phyloP scores from a whole-genome alignment of 2,329 filamentous ascomycete genomes.

The Macrophomina tecta region DNA sequence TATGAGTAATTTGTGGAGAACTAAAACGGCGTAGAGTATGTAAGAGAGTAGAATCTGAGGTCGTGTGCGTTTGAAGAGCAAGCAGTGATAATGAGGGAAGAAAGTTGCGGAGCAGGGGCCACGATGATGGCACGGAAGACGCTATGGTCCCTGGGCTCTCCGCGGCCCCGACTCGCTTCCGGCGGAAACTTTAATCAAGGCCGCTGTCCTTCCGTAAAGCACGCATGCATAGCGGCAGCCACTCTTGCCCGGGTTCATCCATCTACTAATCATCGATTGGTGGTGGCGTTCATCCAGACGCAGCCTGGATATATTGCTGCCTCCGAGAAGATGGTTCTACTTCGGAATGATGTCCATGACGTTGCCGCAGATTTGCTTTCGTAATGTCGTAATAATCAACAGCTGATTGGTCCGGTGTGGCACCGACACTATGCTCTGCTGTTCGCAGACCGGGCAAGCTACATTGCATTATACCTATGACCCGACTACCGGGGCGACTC shows the following conservation, averaged over 20 bases:
- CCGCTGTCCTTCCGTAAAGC: not conserved
- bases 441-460: too few relatives aligned
- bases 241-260: not conserved
- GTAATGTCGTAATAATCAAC: too few relatives aligned
- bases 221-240: not conserved
- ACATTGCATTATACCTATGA: too few relatives aligned
- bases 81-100: constrained; percentile 13
- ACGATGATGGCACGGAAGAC: constrained; percentile 24
- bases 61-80: not conserved
- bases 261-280: constrained; percentile 1
- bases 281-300: too few relatives aligned
- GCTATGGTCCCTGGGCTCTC: constrained; percentile 6
- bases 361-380: too few relatives aligned
- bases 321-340: too few relatives aligned
- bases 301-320: too few relatives aligned
- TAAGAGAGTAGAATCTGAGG: not conserved
- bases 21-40: not conserved
- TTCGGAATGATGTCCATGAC: too few relatives aligned
- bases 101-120: constrained; percentile 27
- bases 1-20: constrained; percentile 28
- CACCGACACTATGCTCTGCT: too few relatives aligned
- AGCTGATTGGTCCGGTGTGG: too few relatives aligned
- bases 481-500: too few relatives aligned
- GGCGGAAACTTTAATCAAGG: not conserved
- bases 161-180: constrained; percentile 19